These are phyloP conservation scores for Rhizophagus clarus DNA, from an alignment of 192 early-diverging fungal genomes.

Conservation along the genomic window DNA sequence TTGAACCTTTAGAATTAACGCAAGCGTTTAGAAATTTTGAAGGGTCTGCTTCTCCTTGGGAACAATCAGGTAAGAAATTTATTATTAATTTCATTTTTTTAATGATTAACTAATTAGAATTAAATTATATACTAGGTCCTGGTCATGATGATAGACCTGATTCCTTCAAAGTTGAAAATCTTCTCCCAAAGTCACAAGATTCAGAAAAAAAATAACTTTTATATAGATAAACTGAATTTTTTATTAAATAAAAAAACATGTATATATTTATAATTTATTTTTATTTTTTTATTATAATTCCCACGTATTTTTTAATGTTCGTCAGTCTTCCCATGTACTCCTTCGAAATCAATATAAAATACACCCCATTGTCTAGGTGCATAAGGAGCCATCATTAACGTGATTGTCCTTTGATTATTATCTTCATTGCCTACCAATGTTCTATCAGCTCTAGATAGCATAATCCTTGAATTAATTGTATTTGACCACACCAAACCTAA, in stretches of 20 bases:
- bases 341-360: conserved; percentile 26
- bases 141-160: conserved; percentile 47
- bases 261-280: not conserved
- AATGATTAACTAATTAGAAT: not conserved
- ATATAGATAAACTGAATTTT: too few species aligned
- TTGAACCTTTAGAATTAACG: conserved; percentile 93
- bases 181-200: conserved; percentile 23
- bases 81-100: not conserved
- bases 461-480: conserved; percentile 66
- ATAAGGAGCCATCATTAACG: conserved; percentile 19
- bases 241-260: not conserved
- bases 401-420: conserved; percentile 12
- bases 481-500: conserved; percentile 78
- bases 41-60: conserved; percentile 91
- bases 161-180: conserved; percentile 27
- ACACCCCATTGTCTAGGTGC: conserved; percentile 6
- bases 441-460: conserved; percentile 37
- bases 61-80: conserved; percentile 64
- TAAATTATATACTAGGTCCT: conserved; percentile 34
- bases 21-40: conserved; percentile 98
- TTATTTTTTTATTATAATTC: not conserved
- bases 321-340: conserved; percentile 6
- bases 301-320: not conserved
- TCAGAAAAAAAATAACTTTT: conserved; percentile 10
- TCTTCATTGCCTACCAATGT: not conserved